Percentiles rank a stretch among this genome's conserved stretches.
phyloP scores from a whole-genome alignment of 306 rosid species.

The Mimosa bimucronata region DNA sequence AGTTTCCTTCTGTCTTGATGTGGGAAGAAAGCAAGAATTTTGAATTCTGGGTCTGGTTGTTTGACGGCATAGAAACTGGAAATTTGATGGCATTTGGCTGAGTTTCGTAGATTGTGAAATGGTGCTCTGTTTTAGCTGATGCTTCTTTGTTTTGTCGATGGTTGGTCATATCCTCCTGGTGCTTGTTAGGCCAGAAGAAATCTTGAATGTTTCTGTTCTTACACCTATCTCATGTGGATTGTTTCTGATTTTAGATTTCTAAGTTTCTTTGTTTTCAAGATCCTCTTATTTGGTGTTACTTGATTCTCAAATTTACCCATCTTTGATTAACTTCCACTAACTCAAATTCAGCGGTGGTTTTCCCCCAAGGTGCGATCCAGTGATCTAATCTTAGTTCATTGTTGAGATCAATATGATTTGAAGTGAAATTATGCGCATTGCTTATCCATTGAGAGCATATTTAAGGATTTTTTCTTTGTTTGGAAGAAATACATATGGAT shows the following conservation, averaged over 20 bases:
- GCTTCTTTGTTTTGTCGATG: conserved; percentile 20
- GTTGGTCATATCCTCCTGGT: background rate
- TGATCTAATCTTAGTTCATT: conserved; percentile 28
- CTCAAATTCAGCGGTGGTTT: conserved; percentile 6
- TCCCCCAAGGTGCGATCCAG: conserved; percentile 6
- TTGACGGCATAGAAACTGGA: background rate
- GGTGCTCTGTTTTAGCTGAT: conserved; percentile 6
- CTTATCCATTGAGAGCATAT: conserved; percentile 10
- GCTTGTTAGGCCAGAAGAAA: conserved; percentile 11
- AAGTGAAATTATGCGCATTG: conserved; percentile 20
- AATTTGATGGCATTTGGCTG: conserved; percentile 4
- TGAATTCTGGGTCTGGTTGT: conserved; percentile 4
- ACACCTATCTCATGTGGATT: background rate
- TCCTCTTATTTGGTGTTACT: conserved; percentile 17
- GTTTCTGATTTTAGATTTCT: conserved; percentile 29
- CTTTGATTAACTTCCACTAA: conserved; percentile 20
- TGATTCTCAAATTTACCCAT: conserved; percentile 15
- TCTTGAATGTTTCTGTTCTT: conserved; percentile 19
- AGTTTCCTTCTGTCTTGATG: background rate
- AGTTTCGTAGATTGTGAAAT: conserved; percentile 11
- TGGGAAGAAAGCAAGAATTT: background rate
- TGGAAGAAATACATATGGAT: conserved; percentile 5
- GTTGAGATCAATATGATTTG: conserved; percentile 30
- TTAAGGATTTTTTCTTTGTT: background rate
- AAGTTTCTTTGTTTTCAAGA: conserved; percentile 19